Base-by-base conservation (phyloP, 306 rosid species). In the Coriaria nepalensis region DNA sequence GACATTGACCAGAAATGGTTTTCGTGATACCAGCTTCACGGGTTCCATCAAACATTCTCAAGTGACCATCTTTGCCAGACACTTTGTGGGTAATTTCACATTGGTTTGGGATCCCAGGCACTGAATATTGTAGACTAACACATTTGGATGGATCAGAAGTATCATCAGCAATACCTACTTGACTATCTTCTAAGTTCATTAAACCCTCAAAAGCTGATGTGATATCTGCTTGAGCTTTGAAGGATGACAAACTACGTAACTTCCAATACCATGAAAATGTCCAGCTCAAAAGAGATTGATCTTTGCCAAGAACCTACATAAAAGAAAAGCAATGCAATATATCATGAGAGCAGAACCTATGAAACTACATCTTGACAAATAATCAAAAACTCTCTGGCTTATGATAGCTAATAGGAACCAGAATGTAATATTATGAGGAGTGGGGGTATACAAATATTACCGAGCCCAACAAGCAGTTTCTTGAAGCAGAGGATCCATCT, bases 391-490 rank as follows among this genome's bases (percentile, higher is more conserved):
- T 20, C 29, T 20, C 29, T 20, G 3, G 29, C 1, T 20, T 20
- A 20, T 20, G 29, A 20, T 20, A 20, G 29, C 29, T 20, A 20
- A 20, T 20, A 20, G 29, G 29, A 20, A 20, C 1, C 29, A 20
- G 29, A 20, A 20, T 20, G 29, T 20, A 20, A 37, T 6, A 61
- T 6, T 35, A 42, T 11, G 33, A 45, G 14, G 3, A 39, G 12
- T 7, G 6, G 36, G 11, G 47, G 43, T 37, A 34, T 44, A 38
- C 44, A 54, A 53, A 51, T 43, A 68, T 56, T 81, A 90, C 97
- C 95, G 64, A 67, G 60, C 42, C 69, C 68, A 90, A 76, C 76
- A 90, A 74, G 73, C 87, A 84, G 62, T 70, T 68, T 62, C 65
- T 56, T 53, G 39, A 58, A 72, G 56, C 57, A 49, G 77, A 58